Conservation (phyloP, 441 rosid species). For the Erysimum cheiri region DNA sequence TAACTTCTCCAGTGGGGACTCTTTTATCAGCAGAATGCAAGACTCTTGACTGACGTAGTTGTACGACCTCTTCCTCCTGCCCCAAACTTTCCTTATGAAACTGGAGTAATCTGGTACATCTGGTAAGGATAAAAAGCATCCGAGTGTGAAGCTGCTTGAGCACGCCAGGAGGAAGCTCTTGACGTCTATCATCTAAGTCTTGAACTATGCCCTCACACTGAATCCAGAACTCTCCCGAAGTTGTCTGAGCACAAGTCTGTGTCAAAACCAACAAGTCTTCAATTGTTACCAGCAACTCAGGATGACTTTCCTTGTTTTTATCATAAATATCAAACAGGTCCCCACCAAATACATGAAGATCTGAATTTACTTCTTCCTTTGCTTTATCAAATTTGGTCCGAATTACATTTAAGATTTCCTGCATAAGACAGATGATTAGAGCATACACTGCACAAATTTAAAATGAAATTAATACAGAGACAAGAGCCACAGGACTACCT, state of each 20-base stretch:
- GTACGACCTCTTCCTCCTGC: conserved; percentile 66
- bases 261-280: conserved; percentile 87
- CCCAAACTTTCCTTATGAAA: conserved; percentile 93
- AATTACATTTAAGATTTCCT: conserved; percentile 78
- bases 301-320: conserved; percentile 74
- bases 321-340: conserved; percentile 73
- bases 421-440: conserved; percentile 46
- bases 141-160: conserved; percentile 86
- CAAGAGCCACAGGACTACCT: conserved; percentile 55
- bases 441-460: conserved; percentile 29
- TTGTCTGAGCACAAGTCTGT: conserved; percentile 68
- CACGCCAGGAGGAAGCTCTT: conserved; percentile 83
- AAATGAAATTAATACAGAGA: conserved; percentile 12
- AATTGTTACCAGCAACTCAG: conserved; percentile 78
- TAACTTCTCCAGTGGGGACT: conserved; percentile 45
- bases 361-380: conserved; percentile 93
- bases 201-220: conserved; percentile 97
- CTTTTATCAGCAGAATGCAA: conserved; percentile 69
- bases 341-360: conserved; percentile 73
- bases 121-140: conserved; percentile 90
- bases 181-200: conserved; percentile 90
- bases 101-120: conserved; percentile 93
- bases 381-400: conserved; percentile 87
- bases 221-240: conserved; percentile 85
- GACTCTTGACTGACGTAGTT: conserved; percentile 73